phyloP scores from a whole-genome alignment of 2,329 filamentous ascomycete genomes.

The Penicillium brevicompactum region DNA sequence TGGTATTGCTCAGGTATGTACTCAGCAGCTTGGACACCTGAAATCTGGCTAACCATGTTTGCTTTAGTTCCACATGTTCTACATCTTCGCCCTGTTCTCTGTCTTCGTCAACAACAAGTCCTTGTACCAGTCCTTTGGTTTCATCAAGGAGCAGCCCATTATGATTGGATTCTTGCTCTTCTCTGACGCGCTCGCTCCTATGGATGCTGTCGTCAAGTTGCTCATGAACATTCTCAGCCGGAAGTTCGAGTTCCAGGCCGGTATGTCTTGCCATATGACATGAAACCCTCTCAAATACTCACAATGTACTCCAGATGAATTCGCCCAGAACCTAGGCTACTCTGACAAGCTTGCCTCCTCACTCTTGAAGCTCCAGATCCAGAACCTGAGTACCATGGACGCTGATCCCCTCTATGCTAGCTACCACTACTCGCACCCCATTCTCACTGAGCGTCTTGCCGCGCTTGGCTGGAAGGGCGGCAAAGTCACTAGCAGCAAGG shows the following conservation, averaged over 20 bases:
- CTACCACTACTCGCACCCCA: constrained; percentile 98
- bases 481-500: constrained; percentile 50
- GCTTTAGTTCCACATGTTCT: constrained; percentile 82
- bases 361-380: constrained; percentile 95
- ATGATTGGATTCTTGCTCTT: constrained; percentile 98
- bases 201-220: constrained; percentile 92
- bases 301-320: constrained; percentile 62
- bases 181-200: constrained; percentile 91
- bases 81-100: constrained; percentile 94
- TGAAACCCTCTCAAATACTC: constrained; percentile 11
- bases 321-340: constrained; percentile 84
- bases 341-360: constrained; percentile 78
- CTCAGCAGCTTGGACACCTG: neutral
- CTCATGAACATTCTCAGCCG: constrained; percentile 94
- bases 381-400: constrained; percentile 98
- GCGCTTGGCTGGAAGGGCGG: constrained; percentile 82
- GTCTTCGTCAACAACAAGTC: constrained; percentile 96
- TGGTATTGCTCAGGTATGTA: constrained; percentile 74
- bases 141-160: constrained; percentile 78
- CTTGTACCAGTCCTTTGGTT: constrained; percentile 89
- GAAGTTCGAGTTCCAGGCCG: constrained; percentile 94
- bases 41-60: constrained; percentile 4
- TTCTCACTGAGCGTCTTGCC: constrained; percentile 87
- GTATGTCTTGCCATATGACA: constrained; percentile 41
- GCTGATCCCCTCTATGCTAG: constrained; percentile 98